Percentiles rank a stretch among this genome's conserved stretches.
Evolutionary conservation across 805 yeast species (phyloP).

Genomic region (Ogataea populi-albae): DNA sequence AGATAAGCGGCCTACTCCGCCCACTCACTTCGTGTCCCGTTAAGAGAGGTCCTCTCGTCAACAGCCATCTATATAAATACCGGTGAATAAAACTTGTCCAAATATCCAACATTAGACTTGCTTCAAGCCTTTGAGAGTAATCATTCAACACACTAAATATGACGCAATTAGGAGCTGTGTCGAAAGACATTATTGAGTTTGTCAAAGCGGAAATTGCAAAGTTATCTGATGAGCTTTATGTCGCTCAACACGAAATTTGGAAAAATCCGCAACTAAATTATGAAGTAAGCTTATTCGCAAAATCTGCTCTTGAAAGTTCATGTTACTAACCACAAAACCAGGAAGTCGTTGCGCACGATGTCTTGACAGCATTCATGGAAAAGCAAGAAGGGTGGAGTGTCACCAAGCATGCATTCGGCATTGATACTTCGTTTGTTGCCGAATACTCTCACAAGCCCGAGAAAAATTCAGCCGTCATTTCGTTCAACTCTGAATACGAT

Average conservation of each 20-base stretch:
- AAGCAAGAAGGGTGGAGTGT: conserved; percentile 26
- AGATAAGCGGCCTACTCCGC: too few species aligned
- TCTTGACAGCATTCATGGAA: conserved; percentile 20
- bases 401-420: conserved; percentile 23
- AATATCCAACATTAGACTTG: too few species aligned
- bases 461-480: conserved; percentile 17
- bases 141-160: too few species aligned
- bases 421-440: conserved; percentile 25
- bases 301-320: neutral
- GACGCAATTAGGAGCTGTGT: conserved; percentile 8
- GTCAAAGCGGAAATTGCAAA: conserved; percentile 10
- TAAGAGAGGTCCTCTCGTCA: too few species aligned
- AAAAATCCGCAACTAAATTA: conserved; percentile 19
- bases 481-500: conserved; percentile 29
- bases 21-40: too few species aligned
- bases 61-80: too few species aligned
- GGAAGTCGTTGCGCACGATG: conserved; percentile 28
- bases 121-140: too few species aligned
- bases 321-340: conserved; percentile 7
- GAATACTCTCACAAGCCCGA: conserved; percentile 13
- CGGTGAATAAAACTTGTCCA: too few species aligned
- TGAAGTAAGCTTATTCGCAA: conserved; percentile 9
- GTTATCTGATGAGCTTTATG: conserved; percentile 8
- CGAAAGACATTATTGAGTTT: conserved; percentile 9
- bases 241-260: conserved; percentile 20